These are phyloP conservation scores for Pichia sp. DNA, from an alignment of 1,139 yeast genomes.

Conservation along the genomic window DNA sequence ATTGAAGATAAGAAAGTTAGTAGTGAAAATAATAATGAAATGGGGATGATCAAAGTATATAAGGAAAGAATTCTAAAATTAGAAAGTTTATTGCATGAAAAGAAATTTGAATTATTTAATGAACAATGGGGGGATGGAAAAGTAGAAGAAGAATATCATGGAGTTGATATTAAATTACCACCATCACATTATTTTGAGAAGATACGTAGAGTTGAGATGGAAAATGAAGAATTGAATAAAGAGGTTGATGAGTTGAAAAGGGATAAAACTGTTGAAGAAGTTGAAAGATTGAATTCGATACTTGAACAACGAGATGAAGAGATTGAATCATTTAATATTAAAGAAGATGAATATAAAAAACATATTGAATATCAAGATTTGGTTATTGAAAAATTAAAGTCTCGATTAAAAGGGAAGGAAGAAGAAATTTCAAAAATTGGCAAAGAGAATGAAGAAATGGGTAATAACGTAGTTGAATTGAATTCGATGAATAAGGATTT, in stretches of 20 bases:
- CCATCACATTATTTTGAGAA: slow-evolving; percentile 30
- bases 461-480: slow-evolving; percentile 24
- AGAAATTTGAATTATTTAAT: slow-evolving; percentile 49
- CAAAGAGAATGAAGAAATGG: slow-evolving; percentile 23
- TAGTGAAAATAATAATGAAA: neutral
- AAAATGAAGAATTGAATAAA: slow-evolving; percentile 20
- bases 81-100: slow-evolving; percentile 62
- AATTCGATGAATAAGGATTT: slow-evolving; percentile 51
- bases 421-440: slow-evolving; percentile 28
- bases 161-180: slow-evolving; percentile 20
- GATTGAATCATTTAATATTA: slow-evolving; percentile 6
- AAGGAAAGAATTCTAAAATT: slow-evolving; percentile 54
- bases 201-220: slow-evolving; percentile 31
- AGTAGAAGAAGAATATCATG: neutral
- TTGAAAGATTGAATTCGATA: slow-evolving; percentile 19
- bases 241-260: slow-evolving; percentile 21
- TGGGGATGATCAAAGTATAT: slow-evolving; percentile 43
- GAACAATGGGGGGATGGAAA: slow-evolving; percentile 21
- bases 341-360: slow-evolving; percentile 18
- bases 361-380: slow-evolving; percentile 25
- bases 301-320: slow-evolving; percentile 25
- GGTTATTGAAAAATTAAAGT: slow-evolving; percentile 21
- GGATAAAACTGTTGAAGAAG: slow-evolving; percentile 22
- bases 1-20: slow-evolving; percentile 7
- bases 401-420: slow-evolving; percentile 28